Base-by-base conservation (phyloP, 2,329 filamentous ascomycete genomes). In the Thielaviopsis ethacetica region DNA sequence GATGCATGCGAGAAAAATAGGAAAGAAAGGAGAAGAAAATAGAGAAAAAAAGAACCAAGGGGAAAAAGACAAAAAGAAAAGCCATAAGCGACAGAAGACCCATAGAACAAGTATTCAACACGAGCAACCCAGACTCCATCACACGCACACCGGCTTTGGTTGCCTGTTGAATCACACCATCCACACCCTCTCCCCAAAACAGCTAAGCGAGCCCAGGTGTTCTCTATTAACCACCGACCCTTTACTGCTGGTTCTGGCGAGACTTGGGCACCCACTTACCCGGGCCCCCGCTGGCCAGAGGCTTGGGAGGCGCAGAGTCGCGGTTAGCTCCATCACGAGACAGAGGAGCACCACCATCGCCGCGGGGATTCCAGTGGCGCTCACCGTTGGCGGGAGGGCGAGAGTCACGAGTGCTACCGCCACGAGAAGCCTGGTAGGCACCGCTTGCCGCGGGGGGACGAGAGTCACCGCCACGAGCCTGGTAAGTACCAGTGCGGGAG, bases 281-380 rank as follows among this genome's bases (percentile, higher is more conserved):
- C 53, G 77, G 66, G 27, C 70, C 73, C 50, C 80, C 77, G 50
- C 76, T 75, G 17, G 80, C 69, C 66, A 81, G 71, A 54, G 73
- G 64, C 70, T 82, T 79, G 44, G 71, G 61, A 30, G 71, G 64
- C 17, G 70, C 67, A 22, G 73, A 64, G 15, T 26, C n/a, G 17
- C 51, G 51, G 10, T 52, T 22, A 13, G 38, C 41, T 19, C 53
- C 82, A 88, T 53, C 82, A 91, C 65, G 89, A 91, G 63, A 84
- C 84, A 70, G 88, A 87, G 71, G 90, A 96, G 71, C 89, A 90
- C 68, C 91, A 97, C 73, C 91, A 91, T 69, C 90, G 91, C 60
- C 86, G 85, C 64, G 85, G 86, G 72, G 95, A 93, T 76, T 83
- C 86, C 64, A 79, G 91, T 61, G 86, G 88, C 62, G 88, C 90